Evolutionary conservation across 176 grass and related monocot species (phyloP), one percentile per base, ranked within the genome.

Genomic region (Hordeum vulgare): DNA sequence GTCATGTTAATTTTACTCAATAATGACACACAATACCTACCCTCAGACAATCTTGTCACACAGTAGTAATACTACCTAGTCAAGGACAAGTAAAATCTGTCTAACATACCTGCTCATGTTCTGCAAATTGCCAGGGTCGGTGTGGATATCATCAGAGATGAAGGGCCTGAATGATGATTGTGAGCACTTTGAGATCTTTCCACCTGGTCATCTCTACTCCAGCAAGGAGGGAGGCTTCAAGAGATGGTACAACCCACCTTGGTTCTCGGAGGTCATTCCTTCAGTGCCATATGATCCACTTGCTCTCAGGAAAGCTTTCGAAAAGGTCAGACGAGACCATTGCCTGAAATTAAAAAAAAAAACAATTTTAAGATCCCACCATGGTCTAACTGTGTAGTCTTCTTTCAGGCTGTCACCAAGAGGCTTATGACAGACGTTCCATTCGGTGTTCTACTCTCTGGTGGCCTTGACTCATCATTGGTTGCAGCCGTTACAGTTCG

Each of bases 121-220:
- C 10, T 67, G 20, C 8, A 44, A 82, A 40, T 59, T 72, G 28
- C 47, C 61, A 90, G 91, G 95, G 3, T 94, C 95, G 20, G 76
- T 97, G 7, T 97, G 92, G 95, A 91, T 97, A 71, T 87, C 90
- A 17, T 97, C 95, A 4, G 95, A 97, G 89, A 91, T 97, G 92
- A 94, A 97, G 76, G 92, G 86, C 0, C 33, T 94, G 21, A 83
- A 89, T 80, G 90, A 97, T 76, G 95, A 93, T 64, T 94, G 92
- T 63, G 95, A 94, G 63, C 92, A 94, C 54, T 97, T 93, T 34
- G 92, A 97, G 75, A 79, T 91, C 53, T 94, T 94, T 84, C 95
- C 88, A n/a, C 95, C 95, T 8, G 90, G 92, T 0, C 84, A 94
- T 74, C 78, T 97, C 71, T 97, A 91, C 89, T 91, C 92, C 54